These are phyloP conservation scores for Dendrobium chrysotoxum DNA, from an alignment of 106 monocot species.

Conservation along the genomic window DNA sequence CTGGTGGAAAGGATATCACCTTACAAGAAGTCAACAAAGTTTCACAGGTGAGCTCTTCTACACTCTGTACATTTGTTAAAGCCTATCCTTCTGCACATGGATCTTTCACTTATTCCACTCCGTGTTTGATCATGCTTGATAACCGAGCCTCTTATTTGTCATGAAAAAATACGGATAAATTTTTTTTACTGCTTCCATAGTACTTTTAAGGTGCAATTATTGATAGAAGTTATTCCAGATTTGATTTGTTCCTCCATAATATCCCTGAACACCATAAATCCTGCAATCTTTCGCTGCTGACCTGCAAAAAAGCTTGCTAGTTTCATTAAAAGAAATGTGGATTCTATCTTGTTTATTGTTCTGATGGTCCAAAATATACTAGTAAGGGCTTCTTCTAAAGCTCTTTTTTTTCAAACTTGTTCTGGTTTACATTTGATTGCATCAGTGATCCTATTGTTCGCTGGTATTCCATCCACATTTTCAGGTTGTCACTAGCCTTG, in stretches of 20 bases:
- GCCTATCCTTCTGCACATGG: too few species aligned
- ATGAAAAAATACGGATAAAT: too few species aligned
- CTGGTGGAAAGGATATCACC: slow-evolving; percentile 94
- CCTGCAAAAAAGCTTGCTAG: not conserved
- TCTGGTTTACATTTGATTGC: not conserved
- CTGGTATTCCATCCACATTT: not conserved
- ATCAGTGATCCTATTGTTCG: not conserved
- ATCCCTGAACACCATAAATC: not conserved
- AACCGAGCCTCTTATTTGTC: too few species aligned
- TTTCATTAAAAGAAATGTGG: not conserved
- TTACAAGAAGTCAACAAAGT: slow-evolving; percentile 98
- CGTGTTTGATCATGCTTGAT: too few species aligned
- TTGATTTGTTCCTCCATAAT: not conserved
- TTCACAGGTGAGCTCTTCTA: slow-evolving; percentile 53
- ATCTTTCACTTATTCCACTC: too few species aligned
- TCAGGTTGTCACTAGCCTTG: slow-evolving; percentile 93
- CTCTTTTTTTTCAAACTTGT: not conserved
- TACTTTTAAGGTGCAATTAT: not conserved
- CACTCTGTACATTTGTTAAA: not conserved
- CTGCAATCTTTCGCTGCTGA: not conserved
- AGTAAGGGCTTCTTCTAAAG: too few species aligned
- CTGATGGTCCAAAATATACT: not conserved
- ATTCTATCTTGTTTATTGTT: not conserved
- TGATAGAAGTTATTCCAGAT: not conserved
- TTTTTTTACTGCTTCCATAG: not conserved